A percentile compares a stretch with the other conserved stretches of the same genome.
These are phyloP conservation scores for Capsella bursapastoris DNA, from an alignment of 345 rosid genomes.

Conservation along the genomic window DNA sequence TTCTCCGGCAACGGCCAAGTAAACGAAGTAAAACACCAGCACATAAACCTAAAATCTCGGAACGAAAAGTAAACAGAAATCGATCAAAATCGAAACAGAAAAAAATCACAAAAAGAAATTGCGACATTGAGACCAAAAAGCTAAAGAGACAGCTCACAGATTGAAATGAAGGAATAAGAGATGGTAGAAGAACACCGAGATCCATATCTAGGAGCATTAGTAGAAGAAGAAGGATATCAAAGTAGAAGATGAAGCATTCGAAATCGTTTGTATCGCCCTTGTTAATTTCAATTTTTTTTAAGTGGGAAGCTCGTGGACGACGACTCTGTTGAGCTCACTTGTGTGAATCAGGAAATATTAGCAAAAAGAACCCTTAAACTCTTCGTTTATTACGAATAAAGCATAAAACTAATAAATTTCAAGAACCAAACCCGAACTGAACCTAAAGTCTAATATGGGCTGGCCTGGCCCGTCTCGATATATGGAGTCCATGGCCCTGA, in stretches of 20 bases:
- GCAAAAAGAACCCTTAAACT: not conserved
- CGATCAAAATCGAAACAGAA: not conserved
- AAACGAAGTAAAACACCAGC: constrained; percentile 57
- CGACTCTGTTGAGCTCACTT: constrained; percentile 18
- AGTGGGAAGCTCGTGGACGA: constrained; percentile 39
- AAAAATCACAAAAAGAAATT: not conserved
- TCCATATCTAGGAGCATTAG: constrained; percentile 49
- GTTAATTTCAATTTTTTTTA: constrained; percentile 4
- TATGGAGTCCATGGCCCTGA: not conserved
- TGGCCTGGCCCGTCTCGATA: not conserved
- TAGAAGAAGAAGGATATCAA: not conserved
- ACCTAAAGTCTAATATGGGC: not conserved
- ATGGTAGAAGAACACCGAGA: constrained; percentile 50
- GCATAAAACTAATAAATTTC: not conserved
- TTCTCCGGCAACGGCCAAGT: constrained; percentile 72
- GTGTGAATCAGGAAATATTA: not conserved
- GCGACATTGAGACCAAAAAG: constrained; percentile 20
- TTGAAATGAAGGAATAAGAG: constrained; percentile 60
- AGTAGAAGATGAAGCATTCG: constrained; percentile 33
- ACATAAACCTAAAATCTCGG: constrained; percentile 52
- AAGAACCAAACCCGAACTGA: fast-evolving
- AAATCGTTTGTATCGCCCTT: constrained; percentile 35
- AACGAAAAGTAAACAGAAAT: not conserved
- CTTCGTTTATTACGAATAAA: not conserved
- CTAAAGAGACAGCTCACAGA: constrained; percentile 51